Evolutionary conservation across 2,329 filamentous ascomycete genomes (phyloP).

Genomic region (Penicillium sp.): DNA sequence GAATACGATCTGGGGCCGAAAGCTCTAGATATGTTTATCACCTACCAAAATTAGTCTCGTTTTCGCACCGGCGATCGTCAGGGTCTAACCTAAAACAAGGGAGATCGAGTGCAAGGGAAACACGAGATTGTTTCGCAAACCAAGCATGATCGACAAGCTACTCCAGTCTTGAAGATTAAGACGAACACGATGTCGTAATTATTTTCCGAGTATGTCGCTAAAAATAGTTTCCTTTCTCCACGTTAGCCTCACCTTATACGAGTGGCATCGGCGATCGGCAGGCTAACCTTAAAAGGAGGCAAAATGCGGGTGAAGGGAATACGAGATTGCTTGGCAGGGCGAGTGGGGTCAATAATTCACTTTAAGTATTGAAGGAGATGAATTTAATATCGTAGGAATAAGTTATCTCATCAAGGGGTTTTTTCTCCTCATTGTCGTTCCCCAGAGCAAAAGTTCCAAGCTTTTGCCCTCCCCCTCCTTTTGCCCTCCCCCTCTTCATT

Average conservation of each 20-base stretch:
- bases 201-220: not conserved
- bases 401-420: no score
- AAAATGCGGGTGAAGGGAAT: not conserved
- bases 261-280: conserved; percentile 1
- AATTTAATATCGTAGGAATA: no score
- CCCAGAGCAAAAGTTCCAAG: no score
- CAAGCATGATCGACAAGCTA: not conserved
- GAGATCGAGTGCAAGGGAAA: conserved; percentile 1
- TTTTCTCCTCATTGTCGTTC: no score
- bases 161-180: conserved; percentile 1
- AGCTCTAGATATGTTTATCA: not conserved
- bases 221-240: conserved; percentile 7
- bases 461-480: no score
- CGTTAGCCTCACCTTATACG: conserved; percentile 2
- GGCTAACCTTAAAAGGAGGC: conserved; percentile 2
- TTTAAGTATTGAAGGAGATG: no score
- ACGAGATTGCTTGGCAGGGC: not conserved
- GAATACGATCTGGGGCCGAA: conserved; percentile 10
- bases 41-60: conserved; percentile 11
- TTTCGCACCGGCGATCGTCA: conserved; percentile 4
- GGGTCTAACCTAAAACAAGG: conserved; percentile 2
- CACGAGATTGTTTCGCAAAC: conserved; percentile 8
- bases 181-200: not conserved
- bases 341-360: not conserved
- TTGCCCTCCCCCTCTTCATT: no score